Evolutionary conservation across 176 grass and related monocot species (phyloP), one percentile per base, ranked within the genome.

Genomic region (Carex pumila): DNA sequence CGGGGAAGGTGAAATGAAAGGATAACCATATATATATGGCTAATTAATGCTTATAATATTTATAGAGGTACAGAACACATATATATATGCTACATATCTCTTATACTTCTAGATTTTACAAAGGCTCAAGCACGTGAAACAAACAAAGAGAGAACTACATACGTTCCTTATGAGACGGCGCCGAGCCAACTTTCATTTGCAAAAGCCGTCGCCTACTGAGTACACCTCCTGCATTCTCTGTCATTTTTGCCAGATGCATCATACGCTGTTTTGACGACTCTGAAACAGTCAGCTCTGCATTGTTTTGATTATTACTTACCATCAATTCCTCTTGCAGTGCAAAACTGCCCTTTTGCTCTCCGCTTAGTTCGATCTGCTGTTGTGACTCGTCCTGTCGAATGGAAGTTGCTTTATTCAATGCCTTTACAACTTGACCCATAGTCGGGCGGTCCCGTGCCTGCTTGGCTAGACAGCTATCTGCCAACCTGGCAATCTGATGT

Each of bases 401-500:
- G 56, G n/a, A 73, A 22, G 39, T 50, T 73, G 25, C 58, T 78
- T 21, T 74, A 29, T 65, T 79, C 55, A 92, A 86, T 84, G 89
- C 85, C 36, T 84, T 68, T 79, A 92, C 73, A 43, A 88, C 88
- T 56, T 92, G 83, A 57, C 79, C 78, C 91, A 92, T 92, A 80
- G 86, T 92, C 25, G 91, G 91, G 37, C 91, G 85, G 45, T 83
- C 84, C 83, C 89, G 89, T 47, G 85, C 79, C 5, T 80, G 19
- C 70, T 86, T 84, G 7, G 61, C 63, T 2, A 92, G 71, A 61
- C 91, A 92, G 19, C 68, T 85, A 80, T 92, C 89, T 73, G 91
- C 88, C 22, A 92, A 49, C n/a, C 59, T 90, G 50, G 67, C 83
- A 84, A 92, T 86, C 36, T 86, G 84, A 2, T 66, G 34, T n/a